Conservation (phyloP, 768 basidiomycete genomes). For the Boletales sp. region DNA sequence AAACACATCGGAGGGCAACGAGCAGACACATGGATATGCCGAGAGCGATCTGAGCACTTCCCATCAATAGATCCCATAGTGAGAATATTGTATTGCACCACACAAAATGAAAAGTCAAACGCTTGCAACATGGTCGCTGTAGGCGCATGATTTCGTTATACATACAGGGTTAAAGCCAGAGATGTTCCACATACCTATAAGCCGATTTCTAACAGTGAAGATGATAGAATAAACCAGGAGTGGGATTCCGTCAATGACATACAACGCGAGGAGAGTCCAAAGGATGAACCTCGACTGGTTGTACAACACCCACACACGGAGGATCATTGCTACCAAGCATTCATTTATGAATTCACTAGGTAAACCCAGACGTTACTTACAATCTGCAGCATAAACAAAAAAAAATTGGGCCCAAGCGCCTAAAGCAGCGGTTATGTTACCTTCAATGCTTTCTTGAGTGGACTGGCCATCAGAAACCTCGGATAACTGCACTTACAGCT, state of each 20-base stretch:
- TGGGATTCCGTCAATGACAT: background rate
- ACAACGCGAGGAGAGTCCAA: background rate
- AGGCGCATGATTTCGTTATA: too few species aligned
- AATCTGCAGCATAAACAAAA: background rate
- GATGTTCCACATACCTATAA: background rate
- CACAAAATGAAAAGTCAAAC: background rate
- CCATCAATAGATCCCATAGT: background rate
- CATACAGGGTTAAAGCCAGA: background rate
- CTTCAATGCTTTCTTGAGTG: background rate
- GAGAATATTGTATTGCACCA: background rate
- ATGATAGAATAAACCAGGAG: background rate
- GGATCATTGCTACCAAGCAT: background rate
- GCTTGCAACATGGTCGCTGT: background rate
- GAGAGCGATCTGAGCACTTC: background rate
- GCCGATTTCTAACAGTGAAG: background rate
- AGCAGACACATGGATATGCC: too few species aligned
- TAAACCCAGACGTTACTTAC: too few species aligned
- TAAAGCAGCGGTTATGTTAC: background rate
- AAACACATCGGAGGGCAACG: too few species aligned
- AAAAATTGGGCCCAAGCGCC: background rate
- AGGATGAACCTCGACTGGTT: background rate
- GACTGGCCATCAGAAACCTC: background rate
- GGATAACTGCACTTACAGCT: background rate
- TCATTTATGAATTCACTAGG: too few species aligned
- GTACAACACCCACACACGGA: background rate